Base-by-base conservation (phyloP, 768 basidiomycete genomes). In the Austroboletus eburneus region DNA sequence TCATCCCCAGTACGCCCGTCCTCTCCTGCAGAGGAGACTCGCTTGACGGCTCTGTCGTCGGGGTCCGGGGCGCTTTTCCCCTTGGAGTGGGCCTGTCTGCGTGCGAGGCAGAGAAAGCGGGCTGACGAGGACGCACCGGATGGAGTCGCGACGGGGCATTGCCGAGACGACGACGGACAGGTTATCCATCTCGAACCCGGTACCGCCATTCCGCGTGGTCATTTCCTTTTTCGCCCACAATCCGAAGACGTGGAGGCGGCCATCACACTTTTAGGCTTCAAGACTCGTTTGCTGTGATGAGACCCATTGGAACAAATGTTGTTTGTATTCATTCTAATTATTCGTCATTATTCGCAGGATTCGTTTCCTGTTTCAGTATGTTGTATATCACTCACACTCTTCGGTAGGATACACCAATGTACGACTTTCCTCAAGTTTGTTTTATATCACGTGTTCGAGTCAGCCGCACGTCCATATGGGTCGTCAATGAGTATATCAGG, bases 21-120 rank as follows among this genome's bases (percentile, higher is more conserved):
- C 5, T 59, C 57, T 10, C 55, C 49, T 13, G 46, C 39, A 9
- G 66, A 66, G 21, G 66, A 54, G 35, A 50, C 54, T 25, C 63
- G 62, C 39, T 35, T 64, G n/a, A 49, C 51, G 4, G 55, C 42
- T 21, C 50, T 67, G 12, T 45, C 64, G 8, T 60, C 57, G 33
- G 68, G 71, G 10, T 45, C 64, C 27, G 73, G 74, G 54, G 68
- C 67, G 17, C 71, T 75, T 20, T 73, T 72, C 24, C 83, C 84
- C 12, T 68, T 88, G 46, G 86, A 87, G 57, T 87, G 83, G 83
- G 85, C 85, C 1, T 87, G 85, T 63, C 83, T 83, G 37, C 69
- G 67, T 22, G 69, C 65, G 39, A 65, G 72, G 45, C 62, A 61
- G 40, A 68, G 51, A 35, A 54, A 42, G 21, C 47, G 64, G 53